Base-by-base conservation (phyloP, 306 rosid genomes). In the Prunus salicina region DNA sequence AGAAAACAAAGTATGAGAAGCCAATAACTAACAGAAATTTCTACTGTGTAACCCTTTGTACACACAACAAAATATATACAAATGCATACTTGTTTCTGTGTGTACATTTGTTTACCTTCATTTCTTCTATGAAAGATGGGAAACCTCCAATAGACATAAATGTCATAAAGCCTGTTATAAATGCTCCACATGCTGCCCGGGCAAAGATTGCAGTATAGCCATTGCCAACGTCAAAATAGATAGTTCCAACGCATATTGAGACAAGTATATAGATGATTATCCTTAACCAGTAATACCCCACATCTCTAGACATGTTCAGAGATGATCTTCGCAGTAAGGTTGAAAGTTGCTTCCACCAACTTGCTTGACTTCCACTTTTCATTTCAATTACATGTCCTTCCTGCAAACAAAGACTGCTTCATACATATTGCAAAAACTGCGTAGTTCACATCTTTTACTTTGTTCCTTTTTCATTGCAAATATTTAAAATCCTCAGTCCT, bases 81-180 rank as follows among this genome's bases (percentile, higher is more conserved):
- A n/a, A 32, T 24, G 8, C 14, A 25, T 58, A 34, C 34, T 47
- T 9, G 30, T 46, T 18, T 18, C 41, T 22, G 55, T 45, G 24
- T 56, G 12, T 24, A 68, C 69, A 71, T 66, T 1, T 46, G 58
- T 30, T 49, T 75, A 94, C 98, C 97, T 92, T 95, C 96, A 91
- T 95, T 88, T 95, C 99, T 80, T 95, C 99, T 51, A 89, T 72
- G 34, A 92, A 95, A 6, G 97, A 95, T 47, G 99, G 99, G 84
- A 95, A 95, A 65, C 99, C 99, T 64, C 99, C 99, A 47, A 95
- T 95, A 12, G 99, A 90, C 99, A 95, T 95, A 79, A 95, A 95
- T 76, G 99, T 95, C 99, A 95, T 95, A 28, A 95, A 95, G 69
- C 99, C 99, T 19, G 97, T 89, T 55, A 95, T 85, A 64, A 95